Evolutionary conservation across 202 grass and related monocot genomes (phyloP).

Genomic region (Setaria italica): DNA sequence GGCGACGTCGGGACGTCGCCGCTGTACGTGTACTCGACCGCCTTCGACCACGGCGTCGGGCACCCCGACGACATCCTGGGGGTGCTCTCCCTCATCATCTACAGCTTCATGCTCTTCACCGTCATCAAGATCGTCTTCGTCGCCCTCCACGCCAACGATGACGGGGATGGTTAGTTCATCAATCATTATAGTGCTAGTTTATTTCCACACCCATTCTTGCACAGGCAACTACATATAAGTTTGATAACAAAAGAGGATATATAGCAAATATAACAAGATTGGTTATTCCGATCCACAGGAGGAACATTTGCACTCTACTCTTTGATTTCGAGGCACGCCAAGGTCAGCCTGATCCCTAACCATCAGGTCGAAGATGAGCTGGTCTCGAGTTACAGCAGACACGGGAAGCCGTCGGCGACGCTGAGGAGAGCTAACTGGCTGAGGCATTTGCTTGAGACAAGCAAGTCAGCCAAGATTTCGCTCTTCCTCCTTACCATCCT

Average conservation of each 20-base stretch:
- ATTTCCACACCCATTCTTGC: background rate
- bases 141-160: conserved; percentile 54
- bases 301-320: conserved; percentile 75
- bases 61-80: conserved; percentile 48
- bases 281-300: conserved; percentile 24
- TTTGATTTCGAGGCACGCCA: conserved; percentile 62
- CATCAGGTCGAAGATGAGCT: conserved; percentile 63
- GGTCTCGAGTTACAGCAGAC: conserved; percentile 42
- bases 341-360: conserved; percentile 64
- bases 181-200: too few species aligned
- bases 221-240: background rate
- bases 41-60: conserved; percentile 31
- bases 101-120: conserved; percentile 47
- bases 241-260: background rate
- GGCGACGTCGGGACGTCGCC: conserved; percentile 61
- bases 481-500: conserved; percentile 64
- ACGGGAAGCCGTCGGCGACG: conserved; percentile 12
- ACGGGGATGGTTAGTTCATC: conserved; percentile 8
- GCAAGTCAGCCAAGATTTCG: conserved; percentile 28
- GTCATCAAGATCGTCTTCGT: conserved; percentile 55
- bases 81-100: conserved; percentile 65
- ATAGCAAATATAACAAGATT: background rate
- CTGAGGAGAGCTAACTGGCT: conserved; percentile 54
- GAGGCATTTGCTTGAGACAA: conserved; percentile 55
- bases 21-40: conserved; percentile 47